Conservation (phyloP, 257 asterid species). For the Asclepias syriaca region DNA sequence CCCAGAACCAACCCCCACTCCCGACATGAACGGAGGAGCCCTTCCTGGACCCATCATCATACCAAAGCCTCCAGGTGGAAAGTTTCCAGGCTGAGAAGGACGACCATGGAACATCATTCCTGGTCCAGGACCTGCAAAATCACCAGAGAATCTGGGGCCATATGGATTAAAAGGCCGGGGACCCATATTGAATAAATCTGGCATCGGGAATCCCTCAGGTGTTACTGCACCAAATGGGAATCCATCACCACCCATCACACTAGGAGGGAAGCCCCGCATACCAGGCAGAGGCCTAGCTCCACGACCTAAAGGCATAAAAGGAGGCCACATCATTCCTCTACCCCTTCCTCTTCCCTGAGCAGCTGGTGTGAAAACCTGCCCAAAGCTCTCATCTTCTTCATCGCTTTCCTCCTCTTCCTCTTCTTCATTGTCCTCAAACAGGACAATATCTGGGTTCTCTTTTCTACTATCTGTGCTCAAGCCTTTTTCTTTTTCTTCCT, state of each 20-base stretch:
- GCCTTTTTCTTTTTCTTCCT: slow-evolving; percentile 86
- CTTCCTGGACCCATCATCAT: slow-evolving; percentile 86
- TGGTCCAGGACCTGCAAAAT: slow-evolving; percentile 53
- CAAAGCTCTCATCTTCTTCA: slow-evolving; percentile 67
- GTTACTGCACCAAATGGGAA: slow-evolving; percentile 57
- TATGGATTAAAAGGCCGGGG: slow-evolving; percentile 76
- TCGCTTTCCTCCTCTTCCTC: slow-evolving; percentile 90
- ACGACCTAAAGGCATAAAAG: slow-evolving; percentile 65
- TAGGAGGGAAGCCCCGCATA: slow-evolving; percentile 66
- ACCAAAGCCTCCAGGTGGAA: slow-evolving; percentile 58
- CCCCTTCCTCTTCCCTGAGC: slow-evolving; percentile 81
- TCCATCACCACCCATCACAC: slow-evolving; percentile 74
- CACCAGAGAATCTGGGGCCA: slow-evolving; percentile 79
- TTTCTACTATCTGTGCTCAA: slow-evolving; percentile 49
- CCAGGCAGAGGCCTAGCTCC: slow-evolving; percentile 70
- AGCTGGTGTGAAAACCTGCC: slow-evolving; percentile 38
- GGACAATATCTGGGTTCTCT: slow-evolving; percentile 76
- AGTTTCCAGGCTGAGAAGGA: slow-evolving; percentile 43
- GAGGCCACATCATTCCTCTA: slow-evolving; percentile 87
- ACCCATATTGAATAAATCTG: slow-evolving; percentile 69
- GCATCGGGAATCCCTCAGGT: slow-evolving; percentile 75
- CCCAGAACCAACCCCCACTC: slow-evolving; percentile 36
- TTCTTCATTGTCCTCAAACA: slow-evolving; percentile 85
- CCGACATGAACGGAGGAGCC: slow-evolving; percentile 54
- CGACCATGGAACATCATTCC: slow-evolving; percentile 81